Base-by-base conservation (phyloP, 73 alveolate genomes). In the Paramecium sexaurelia region DNA sequence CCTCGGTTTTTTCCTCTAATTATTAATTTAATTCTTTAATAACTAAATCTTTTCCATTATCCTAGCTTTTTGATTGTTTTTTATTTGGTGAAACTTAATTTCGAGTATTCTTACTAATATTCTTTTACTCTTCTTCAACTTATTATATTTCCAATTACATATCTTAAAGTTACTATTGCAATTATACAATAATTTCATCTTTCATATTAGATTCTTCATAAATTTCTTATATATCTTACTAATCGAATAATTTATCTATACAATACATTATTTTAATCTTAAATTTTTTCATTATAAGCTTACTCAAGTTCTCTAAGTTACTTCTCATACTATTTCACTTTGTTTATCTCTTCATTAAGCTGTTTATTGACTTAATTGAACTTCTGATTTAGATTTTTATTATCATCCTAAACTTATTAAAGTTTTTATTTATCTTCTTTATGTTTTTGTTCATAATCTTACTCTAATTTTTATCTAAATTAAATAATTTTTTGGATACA, bases 161-260 rank as follows among this genome's bases (percentile, higher is more conserved):
- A 45, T 78, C 90, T 17, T 43, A 7, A 17, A 78, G n/a, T 41
- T 78, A 43, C 29, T 37, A 7, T 78, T 78, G 19, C 3, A 78
- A 45, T 17, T 78, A 78, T 41, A 41, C 90, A 7, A 78, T 78
- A 41, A 78, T 78, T 43, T 78, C 27, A 45, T 78, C 90, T 39
- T 75, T 78, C 90, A 78, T 78, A 19, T 78, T 45, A 13, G 90
- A 78, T 78, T 78, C 90, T 78, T 78, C 68, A 39, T 36, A 37
- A 11, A 27, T 17, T 43, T 78, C 19, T 78, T 78, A 78, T n/a
- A 78, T 78, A n/a, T 78, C 90, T 24, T 78, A 39, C 90, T 78
- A 24, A 1, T 24, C 20, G 39, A 2, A 3, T 45, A 78, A 22
- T 3, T 78, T 7, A 51, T n/a, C n/a, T 5, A 78, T 9, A 41